phyloP scores from a whole-genome alignment of 352 stramenopile species.

The Phytophthora pluvialis region DNA sequence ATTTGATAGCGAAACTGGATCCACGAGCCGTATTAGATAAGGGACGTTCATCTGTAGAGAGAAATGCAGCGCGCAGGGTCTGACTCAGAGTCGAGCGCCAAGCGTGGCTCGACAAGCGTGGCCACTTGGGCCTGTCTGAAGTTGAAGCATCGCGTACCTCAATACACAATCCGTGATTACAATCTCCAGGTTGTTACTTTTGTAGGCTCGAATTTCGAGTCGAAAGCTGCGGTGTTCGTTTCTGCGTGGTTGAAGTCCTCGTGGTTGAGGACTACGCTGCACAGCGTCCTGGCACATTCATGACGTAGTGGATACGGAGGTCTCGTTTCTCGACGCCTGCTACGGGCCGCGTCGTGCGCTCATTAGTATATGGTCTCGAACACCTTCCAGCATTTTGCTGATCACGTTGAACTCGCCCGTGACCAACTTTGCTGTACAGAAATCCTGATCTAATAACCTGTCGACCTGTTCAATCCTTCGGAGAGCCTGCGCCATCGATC shows the following conservation, averaged over 20 bases:
- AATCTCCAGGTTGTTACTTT: no score
- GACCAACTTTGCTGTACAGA: no score
- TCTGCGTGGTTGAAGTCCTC: slow-evolving; percentile 11
- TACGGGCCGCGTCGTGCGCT: no score
- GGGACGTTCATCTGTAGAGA: no score
- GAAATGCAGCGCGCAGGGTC: slow-evolving; percentile 17
- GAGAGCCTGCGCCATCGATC: no score
- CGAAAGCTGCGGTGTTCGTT: slow-evolving; percentile 3
- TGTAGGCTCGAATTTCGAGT: no score
- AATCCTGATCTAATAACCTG: no score
- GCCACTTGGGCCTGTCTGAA: slow-evolving; percentile 4
- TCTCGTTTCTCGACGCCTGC: neutral
- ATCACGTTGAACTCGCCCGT: no score
- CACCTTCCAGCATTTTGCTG: no score
- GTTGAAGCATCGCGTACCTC: slow-evolving; percentile 20
- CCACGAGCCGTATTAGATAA: no score
- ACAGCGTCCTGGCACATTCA: neutral
- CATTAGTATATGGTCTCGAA: no score
- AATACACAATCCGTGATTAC: slow-evolving; percentile 15
- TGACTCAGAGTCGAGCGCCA: slow-evolving; percentile 5
- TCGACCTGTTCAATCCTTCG: no score
- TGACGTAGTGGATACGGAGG: neutral
- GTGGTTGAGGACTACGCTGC: slow-evolving; percentile 6
- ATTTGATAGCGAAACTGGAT: neutral
- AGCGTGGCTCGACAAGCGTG: slow-evolving; percentile 1